Base-by-base conservation (phyloP, 1,139 yeast genomes). In the Torulaspora globosa region DNA sequence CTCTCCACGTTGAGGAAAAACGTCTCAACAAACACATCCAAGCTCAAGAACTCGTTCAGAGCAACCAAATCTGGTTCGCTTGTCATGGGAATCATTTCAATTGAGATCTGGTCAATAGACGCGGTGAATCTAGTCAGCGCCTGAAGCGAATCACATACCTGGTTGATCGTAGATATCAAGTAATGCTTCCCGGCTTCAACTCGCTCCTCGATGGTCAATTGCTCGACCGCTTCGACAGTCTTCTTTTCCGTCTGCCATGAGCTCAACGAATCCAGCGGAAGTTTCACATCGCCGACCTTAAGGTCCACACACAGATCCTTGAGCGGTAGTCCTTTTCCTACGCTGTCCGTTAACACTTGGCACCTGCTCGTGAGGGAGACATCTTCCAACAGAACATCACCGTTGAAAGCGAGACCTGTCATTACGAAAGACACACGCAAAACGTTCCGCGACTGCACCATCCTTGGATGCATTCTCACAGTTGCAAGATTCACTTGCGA, bases 1-100 rank as follows among this genome's bases (percentile, higher is more conserved):
- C 67, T 58, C 15, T 58, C 54, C 9, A 58, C 34, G 26, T 60
- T 59, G 1, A 62, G 48, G 2, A 65, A 61, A 16, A 67, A 54
- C 41, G 57, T 59, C 5, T 63, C 52, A 7, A 54, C 52, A 21
- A 47, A 48, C 6, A 58, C 27, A 41, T 56, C 47, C 41, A 54
- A 58, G 29, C 55, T 54, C 36, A 58, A 41, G 36, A 43, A 54
- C 14, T 55, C 41, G 36, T 55, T 55, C 23, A 59, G 49, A 21
- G 53, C 52, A 4, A 35, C 30, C 15, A 62, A 35, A n/a, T 51
- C 55, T 11, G 53, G 47, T 26, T 58, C 49, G 3, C 51, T 36
- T 2, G 63, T 53, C 11, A 60, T 33, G 3, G 63, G 58, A 9
- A 55, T 43, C 37, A 57, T 53, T 11, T 48, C 51, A 2, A 62